Conservation (phyloP, 2,329 filamentous ascomycete species). For the Thermochaetoides dissita region DNA sequence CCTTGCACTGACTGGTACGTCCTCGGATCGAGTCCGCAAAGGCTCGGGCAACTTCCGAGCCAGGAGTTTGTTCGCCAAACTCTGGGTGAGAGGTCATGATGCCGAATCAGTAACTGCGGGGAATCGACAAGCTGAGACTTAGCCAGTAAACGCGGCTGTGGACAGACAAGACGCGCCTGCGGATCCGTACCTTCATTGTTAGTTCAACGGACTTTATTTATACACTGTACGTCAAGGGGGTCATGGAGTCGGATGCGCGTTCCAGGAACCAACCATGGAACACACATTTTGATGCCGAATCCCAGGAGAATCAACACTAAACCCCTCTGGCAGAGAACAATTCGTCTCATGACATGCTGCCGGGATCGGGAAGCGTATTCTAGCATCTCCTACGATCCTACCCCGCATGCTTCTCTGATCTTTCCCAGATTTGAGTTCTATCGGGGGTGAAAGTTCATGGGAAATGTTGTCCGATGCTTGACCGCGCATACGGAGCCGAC, state of each 20-base stretch:
- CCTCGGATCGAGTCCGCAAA: constrained; percentile 19
- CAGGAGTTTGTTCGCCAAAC: constrained; percentile 22
- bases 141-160: neutral
- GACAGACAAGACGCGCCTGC: neutral
- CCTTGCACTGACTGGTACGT: constrained; percentile 16
- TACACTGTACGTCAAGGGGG: no score
- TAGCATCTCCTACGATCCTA: neutral
- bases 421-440: neutral
- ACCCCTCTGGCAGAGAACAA: neutral
- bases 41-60: constrained; percentile 20
- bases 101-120: neutral
- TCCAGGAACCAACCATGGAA: no score
- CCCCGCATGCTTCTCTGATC: constrained; percentile 1
- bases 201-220: no score
- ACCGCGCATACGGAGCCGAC: neutral
- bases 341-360: no score
- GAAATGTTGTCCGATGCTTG: constrained; percentile 4
- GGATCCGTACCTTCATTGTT: neutral
- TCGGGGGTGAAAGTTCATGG: neutral
- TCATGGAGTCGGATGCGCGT: no score
- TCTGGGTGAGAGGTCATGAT: constrained; percentile 23
- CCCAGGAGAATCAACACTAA: neutral
- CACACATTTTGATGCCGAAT: no score
- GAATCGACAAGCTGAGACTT: no score
- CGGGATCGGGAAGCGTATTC: neutral